Base-by-base conservation (phyloP, 345 rosid genomes). In the Linum usitatissimum region DNA sequence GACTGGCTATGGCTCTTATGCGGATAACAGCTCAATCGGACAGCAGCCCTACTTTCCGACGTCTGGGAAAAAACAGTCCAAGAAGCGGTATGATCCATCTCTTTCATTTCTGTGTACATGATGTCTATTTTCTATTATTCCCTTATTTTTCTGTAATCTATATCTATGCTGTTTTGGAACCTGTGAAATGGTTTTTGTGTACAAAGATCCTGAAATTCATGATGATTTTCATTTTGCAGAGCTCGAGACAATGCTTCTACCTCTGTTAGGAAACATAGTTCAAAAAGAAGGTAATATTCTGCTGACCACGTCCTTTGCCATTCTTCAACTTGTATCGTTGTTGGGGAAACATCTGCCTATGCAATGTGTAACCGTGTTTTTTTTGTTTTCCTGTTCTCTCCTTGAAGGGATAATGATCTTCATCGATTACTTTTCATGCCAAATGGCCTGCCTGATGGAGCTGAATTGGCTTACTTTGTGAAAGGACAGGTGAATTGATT, bases 401-500 rank as follows among this genome's bases (percentile, higher is more conserved):
- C 55, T 55, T 61, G 65, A 69, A 93, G 99, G 83, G 99, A 86
- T 70, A 93, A 93, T 76, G 96, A 87, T 79, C 81, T 93, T 67
- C 99, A 93, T 69, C 87, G 91, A 71, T 68, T 83, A 68, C 82
- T 93, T 59, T 93, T 93, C 81, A 79, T 88, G 95, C 95, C 99
- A 42, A 83, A 90, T 62, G 97, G 99, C 62, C 90, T 94, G 61
- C 86, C 92, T 3, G 99, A 94, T 68, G 96, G 97, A 70, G 86
- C 96, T 70, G 86, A 80, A 69, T 74, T 94, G 76, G 86, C 88
- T 55, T 94, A 94, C 78, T 78, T 71, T 76, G 86, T 85, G 53
- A 90, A 86, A 86, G 83, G 95, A 59, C 90, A 94, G 87, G 99
- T 94, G 59, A 28, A 62, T 62, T 55, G 18, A 57, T 49, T 66